Evolutionary conservation across 352 stramenopile genomes (phyloP), one percentile per base, ranked within the genome.

Genomic region (Saprolegnia parasitica): DNA sequence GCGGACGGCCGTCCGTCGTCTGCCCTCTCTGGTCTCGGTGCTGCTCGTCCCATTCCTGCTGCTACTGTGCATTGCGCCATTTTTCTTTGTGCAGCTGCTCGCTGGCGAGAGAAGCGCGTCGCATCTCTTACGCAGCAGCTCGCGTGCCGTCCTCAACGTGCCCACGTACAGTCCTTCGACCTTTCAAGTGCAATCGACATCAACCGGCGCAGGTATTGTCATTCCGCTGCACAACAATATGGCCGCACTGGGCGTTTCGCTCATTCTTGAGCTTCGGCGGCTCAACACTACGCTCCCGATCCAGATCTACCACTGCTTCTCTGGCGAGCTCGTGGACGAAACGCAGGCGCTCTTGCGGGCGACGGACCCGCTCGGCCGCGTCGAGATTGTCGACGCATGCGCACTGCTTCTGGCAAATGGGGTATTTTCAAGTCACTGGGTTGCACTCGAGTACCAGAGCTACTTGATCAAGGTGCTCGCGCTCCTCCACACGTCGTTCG

Each of bases 221-320:
- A 56, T 85, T 40, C 79, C 74, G 13, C 55, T 83, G 11, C 76
- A 86, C 67, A 70, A 86, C 56, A 67, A 67, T 20, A 77, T 85
- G 26, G 55, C 78, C 32, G 65, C 77, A 6, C 70, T 88, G 24
- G 79, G 77, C 15, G 68, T 83, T 39, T 83, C 77, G 57, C 56
- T 86, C 47, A 85, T 84, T 49, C 74, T 74, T 11, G 78, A 88
- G 50, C 65, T 86, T 47, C 79, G 79, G 11, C 83, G 78, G 18
- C 61, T 84, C 16, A 78, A 78, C 32, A 86, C 84, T 63, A 73
- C 63, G 0, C 76, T 86, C 52, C 62, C 77, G 3, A 81, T 87
- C n/a, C 77, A 87, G 47, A 71, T 86, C n/a, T 77, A 86, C 47
- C 78, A 83, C 23, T 88, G 80, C 70, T 66, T 83, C 10, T 71